Evolutionary conservation across 768 basidiomycete species (phyloP).

Genomic region (Phallus indusiatus): DNA sequence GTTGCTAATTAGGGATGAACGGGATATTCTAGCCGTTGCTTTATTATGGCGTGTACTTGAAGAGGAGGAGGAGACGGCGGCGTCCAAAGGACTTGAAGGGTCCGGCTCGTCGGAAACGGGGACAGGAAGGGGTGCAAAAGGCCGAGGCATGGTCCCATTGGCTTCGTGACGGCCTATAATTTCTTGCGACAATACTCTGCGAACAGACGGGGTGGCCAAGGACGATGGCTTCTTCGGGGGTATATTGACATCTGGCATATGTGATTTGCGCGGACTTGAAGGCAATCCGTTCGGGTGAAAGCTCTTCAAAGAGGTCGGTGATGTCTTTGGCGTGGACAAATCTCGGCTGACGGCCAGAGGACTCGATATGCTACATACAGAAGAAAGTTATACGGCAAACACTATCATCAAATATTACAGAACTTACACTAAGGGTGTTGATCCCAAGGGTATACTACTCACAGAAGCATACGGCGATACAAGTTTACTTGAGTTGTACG

Average conservation of each 20-base stretch:
- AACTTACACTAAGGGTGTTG: not conserved
- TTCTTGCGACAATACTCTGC: slow-evolving; percentile 27
- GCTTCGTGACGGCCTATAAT: slow-evolving; percentile 35
- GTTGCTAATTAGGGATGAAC: slow-evolving; percentile 21
- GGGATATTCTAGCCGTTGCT: slow-evolving; percentile 19
- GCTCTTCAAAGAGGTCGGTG: not conserved
- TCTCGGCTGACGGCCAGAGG: not conserved
- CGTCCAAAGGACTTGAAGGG: slow-evolving; percentile 11
- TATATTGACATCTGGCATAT: not conserved
- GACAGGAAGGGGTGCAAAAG: slow-evolving; percentile 32
- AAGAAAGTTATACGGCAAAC: not conserved
- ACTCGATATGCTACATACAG: not conserved
- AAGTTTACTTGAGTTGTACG: not conserved
- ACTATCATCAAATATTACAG: not conserved
- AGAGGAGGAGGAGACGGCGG: slow-evolving; percentile 11
- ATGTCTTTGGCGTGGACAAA: not conserved
- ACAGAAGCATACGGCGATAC: not conserved
- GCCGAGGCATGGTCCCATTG: slow-evolving; percentile 32
- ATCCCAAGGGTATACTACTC: not conserved
- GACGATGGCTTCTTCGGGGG: not conserved
- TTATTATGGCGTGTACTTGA: slow-evolving; percentile 16
- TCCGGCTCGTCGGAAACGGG: slow-evolving; percentile 24
- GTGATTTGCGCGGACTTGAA: not conserved
- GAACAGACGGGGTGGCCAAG: not conserved
- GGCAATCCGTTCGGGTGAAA: not conserved